phyloP scores from a whole-genome alignment of 129 eudicot genomes.

The Oenanthe sinensis region DNA sequence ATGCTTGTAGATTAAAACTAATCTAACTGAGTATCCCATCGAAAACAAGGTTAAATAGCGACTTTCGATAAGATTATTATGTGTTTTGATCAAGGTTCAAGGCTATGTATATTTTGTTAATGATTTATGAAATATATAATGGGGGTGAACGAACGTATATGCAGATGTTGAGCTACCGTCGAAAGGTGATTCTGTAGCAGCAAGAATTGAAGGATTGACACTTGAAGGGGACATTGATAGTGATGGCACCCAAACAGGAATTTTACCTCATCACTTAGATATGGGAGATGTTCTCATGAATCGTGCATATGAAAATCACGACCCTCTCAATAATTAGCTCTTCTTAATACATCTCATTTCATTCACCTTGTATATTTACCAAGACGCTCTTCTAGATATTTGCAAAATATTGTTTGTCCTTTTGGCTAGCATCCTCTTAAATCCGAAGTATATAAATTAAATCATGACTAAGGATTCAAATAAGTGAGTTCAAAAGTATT shows the following conservation, averaged over 20 bases:
- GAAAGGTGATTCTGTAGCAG: slow-evolving; percentile 23
- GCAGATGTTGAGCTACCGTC: slow-evolving; percentile 40
- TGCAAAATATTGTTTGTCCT: neutral
- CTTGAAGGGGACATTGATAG: slow-evolving; percentile 33
- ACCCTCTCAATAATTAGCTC: neutral
- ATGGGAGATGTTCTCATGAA: neutral
- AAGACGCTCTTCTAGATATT: neutral
- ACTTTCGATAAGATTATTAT: neutral
- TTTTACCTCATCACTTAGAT: slow-evolving; percentile 1
- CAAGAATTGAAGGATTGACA: slow-evolving; percentile 30
- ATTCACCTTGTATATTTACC: neutral
- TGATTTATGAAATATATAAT: neutral
- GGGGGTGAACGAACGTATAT: neutral
- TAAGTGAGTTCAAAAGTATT: no score
- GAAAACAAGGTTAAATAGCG: no score
- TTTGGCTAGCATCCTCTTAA: neutral
- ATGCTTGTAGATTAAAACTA: no score
- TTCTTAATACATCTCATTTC: neutral
- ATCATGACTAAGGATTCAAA: no score
- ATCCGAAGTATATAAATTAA: no score
- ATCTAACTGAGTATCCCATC: no score
- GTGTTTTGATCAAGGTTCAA: neutral
- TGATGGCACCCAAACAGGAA: slow-evolving; percentile 25
- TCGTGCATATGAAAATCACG: neutral
- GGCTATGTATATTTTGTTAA: neutral